phyloP scores from a whole-genome alignment of 352 stramenopile genomes.

The Lagenidium giganteum region DNA sequence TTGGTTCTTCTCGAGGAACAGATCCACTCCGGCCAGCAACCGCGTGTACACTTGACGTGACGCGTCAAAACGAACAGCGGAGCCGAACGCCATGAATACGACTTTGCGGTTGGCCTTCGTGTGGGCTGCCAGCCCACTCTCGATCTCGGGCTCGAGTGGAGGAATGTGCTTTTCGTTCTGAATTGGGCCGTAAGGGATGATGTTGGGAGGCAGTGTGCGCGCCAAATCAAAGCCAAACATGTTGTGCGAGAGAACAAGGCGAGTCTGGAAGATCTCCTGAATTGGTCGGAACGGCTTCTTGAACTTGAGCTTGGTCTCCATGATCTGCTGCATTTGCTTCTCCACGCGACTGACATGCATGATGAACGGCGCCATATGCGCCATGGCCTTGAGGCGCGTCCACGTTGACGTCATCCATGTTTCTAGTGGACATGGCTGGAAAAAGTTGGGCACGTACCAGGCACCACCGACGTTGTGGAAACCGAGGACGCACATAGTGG shows the following conservation, averaged over 20 bases:
- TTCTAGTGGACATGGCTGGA: conserved; percentile 18
- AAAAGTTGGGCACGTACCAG: conserved; percentile 21
- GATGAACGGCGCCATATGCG: too few relatives aligned
- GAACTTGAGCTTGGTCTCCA: too few relatives aligned
- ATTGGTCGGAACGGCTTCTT: too few relatives aligned
- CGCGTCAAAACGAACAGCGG: too few relatives aligned
- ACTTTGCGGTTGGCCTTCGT: conserved; percentile 5
- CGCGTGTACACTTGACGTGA: conserved; percentile 16
- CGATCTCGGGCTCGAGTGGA: conserved; percentile 14
- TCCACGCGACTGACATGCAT: too few relatives aligned
- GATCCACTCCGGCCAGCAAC: conserved; percentile 11
- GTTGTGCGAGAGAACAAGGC: conserved; percentile 19
- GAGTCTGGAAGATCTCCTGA: too few relatives aligned
- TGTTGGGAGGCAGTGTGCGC: conserved; percentile 17
- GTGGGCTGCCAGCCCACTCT: conserved; percentile 10
- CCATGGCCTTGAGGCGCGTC: too few relatives aligned
- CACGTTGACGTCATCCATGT: conserved; percentile 17
- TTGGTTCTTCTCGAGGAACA: conserved; percentile 2
- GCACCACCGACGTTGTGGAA: conserved; percentile 17
- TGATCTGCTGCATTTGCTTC: too few relatives aligned
- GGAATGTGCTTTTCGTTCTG: conserved; percentile 18
- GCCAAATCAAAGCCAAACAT: conserved; percentile 16
- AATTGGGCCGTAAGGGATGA: conserved; percentile 14
- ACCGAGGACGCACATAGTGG: conserved; percentile 13
- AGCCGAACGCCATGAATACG: conserved; percentile 19